These are phyloP conservation scores for Petasospora fabianii DNA, from an alignment of 1,139 yeast species.

Conservation along the genomic window DNA sequence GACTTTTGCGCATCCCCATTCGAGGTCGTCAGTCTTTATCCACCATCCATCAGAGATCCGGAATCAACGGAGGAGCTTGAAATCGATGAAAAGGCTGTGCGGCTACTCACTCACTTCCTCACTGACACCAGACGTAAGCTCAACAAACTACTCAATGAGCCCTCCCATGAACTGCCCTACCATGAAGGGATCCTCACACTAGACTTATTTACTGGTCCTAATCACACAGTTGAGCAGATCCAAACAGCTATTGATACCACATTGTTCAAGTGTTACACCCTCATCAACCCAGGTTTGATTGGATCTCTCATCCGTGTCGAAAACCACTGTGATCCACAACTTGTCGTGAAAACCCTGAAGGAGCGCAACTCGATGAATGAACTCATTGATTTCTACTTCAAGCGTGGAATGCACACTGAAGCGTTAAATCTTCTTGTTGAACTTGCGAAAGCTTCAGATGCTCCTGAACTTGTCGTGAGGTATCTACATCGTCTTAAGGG, in stretches of 20 bases:
- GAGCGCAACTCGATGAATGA: conserved; percentile 56
- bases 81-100: conserved; percentile 21
- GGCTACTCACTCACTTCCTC: conserved; percentile 51
- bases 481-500: conserved; percentile 63
- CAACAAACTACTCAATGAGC: conserved; percentile 28
- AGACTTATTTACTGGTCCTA: conserved; percentile 21
- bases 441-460: conserved; percentile 23
- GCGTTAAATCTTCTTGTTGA: conserved; percentile 58
- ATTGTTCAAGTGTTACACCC: conserved; percentile 68
- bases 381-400: conserved; percentile 73
- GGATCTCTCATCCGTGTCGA: conserved; percentile 79
- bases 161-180: conserved; percentile 21
- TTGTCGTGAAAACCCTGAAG: conserved; percentile 57
- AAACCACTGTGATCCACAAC: conserved; percentile 65
- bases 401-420: conserved; percentile 57
- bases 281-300: conserved; percentile 64
- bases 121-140: conserved; percentile 49
- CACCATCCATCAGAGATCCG: conserved; percentile 26
- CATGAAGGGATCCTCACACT: conserved; percentile 15
- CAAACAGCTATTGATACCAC: conserved; percentile 71
- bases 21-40: conserved; percentile 43
- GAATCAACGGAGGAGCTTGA: conserved; percentile 4
- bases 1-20: conserved; percentile 58
- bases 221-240: conserved; percentile 29
- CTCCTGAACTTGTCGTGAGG: conserved; percentile 32